phyloP scores from a whole-genome alignment of 192 early-diverging fungal genomes.

The Rhizoclosmatium sp. region DNA sequence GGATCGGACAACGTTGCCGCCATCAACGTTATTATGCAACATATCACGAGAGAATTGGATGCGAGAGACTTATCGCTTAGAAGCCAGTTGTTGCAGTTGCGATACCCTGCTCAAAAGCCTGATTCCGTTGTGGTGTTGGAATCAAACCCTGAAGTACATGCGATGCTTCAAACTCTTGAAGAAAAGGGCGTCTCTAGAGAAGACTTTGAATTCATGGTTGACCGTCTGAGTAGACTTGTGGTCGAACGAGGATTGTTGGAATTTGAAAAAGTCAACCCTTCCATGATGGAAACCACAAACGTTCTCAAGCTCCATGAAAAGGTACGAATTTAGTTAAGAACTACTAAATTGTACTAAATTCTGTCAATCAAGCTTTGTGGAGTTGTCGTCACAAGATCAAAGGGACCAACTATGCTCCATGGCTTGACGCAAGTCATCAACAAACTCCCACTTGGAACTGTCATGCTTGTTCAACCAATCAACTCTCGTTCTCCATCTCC shows the following conservation, averaged over 20 bases:
- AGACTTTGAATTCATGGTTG: slow-evolving; percentile 93
- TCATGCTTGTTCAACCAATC: slow-evolving; percentile 86
- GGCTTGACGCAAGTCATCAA: slow-evolving; percentile 82
- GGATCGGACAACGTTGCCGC: slow-evolving; percentile 89
- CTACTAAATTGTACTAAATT: background rate
- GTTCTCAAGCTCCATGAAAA: slow-evolving; percentile 36
- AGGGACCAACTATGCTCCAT: slow-evolving; percentile 89
- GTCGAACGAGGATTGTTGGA: slow-evolving; percentile 81
- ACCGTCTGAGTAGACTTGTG: slow-evolving; percentile 84
- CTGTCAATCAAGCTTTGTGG: slow-evolving; percentile 64
- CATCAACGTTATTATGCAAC: slow-evolving; percentile 91
- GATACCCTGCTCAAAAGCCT: slow-evolving; percentile 37
- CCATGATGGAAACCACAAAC: slow-evolving; percentile 67
- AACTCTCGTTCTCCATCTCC: background rate
- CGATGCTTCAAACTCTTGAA: slow-evolving; percentile 7
- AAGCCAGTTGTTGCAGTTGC: slow-evolving; percentile 32
- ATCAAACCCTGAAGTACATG: slow-evolving; percentile 56
- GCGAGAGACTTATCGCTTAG: slow-evolving; percentile 61
- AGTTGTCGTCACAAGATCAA: slow-evolving; percentile 83
- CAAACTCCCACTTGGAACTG: slow-evolving; percentile 85
- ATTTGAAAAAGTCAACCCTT: slow-evolving; percentile 44
- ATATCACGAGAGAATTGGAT: slow-evolving; percentile 83
- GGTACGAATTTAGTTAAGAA: background rate
- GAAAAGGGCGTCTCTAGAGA: slow-evolving; percentile 52
- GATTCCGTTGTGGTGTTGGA: slow-evolving; percentile 53